Percentiles rank a stretch among this genome's conserved stretches.
Evolutionary conservation across 2,329 filamentous ascomycete genomes (phyloP).

Genomic region (Colletotrichum lini): DNA sequence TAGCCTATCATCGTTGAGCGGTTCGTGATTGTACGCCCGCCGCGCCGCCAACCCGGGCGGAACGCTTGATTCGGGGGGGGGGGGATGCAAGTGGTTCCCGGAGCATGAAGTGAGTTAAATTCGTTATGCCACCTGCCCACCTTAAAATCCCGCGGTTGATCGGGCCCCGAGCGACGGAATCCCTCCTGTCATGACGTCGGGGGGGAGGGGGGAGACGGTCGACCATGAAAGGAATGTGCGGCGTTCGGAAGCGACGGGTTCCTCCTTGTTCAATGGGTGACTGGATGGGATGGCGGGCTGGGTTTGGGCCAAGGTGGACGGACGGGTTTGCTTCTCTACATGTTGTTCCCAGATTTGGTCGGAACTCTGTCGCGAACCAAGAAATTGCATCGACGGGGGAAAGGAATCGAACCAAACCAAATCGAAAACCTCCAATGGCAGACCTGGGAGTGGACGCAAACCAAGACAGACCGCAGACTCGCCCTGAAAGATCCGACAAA

Average conservation of each 20-base stretch:
- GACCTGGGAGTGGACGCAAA: not conserved
- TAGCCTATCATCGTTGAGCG: not conserved
- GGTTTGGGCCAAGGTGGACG: not conserved
- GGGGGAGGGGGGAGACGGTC: not conserved
- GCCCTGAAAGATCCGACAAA: constrained; percentile 27
- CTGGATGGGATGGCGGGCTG: not conserved
- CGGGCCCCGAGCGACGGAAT: constrained; percentile 2
- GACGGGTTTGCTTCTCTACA: not conserved
- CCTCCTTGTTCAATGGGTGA: not conserved
- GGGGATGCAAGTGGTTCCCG: too few relatives aligned
- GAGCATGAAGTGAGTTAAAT: not conserved
- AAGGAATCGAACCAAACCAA: too few relatives aligned
- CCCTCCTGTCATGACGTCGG: constrained; percentile 25
- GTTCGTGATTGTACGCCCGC: not conserved
- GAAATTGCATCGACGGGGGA: not conserved
- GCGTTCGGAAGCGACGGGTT: not conserved
- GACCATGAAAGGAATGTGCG: too few relatives aligned
- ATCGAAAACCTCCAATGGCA: not conserved
- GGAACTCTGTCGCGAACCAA: not conserved
- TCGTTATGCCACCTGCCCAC: not conserved
- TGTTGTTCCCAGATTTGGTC: constrained; percentile 4
- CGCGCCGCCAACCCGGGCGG: not conserved
- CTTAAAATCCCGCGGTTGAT: not conserved
- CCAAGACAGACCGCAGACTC: not conserved
- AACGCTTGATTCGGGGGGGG: not conserved